These are phyloP conservation scores for Hemileccinum rubropunctum DNA, from an alignment of 768 basidiomycete genomes.

Conservation along the genomic window DNA sequence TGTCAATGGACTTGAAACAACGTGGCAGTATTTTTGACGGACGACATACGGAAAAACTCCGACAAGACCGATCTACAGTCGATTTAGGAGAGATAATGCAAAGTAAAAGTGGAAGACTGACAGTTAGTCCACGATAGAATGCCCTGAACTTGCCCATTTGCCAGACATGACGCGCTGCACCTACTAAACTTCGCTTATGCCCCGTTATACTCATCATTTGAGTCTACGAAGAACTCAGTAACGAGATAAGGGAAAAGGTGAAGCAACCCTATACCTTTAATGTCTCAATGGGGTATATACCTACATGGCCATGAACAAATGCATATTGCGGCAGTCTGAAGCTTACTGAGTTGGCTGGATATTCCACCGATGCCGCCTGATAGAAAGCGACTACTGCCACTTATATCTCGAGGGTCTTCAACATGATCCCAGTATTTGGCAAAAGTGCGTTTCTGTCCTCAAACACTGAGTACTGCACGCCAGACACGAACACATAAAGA, in stretches of 20 bases:
- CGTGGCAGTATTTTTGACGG: background rate
- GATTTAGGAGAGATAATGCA: conserved; percentile 11
- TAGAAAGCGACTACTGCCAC: conserved; percentile 88
- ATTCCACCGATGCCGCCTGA: conserved; percentile 97
- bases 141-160: conserved; percentile 72
- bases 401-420: conserved; percentile 84
- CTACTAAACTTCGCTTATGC: conserved; percentile 53
- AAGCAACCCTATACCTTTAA: conserved; percentile 59
- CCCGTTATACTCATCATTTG: conserved; percentile 94
- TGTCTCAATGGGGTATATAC: conserved; percentile 96
- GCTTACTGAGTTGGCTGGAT: conserved; percentile 82
- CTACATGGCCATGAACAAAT: conserved; percentile 39
- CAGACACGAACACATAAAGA: conserved; percentile 12
- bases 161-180: conserved; percentile 76
- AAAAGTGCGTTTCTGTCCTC: conserved; percentile 83
- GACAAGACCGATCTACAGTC: conserved; percentile 78
- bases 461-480: conserved; percentile 15
- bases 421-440: conserved; percentile 90
- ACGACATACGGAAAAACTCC: conserved; percentile 91
- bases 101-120: conserved; percentile 42
- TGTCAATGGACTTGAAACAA: conserved; percentile 26
- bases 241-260: background rate
- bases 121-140: conserved; percentile 88
- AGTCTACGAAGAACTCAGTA: conserved; percentile 45
- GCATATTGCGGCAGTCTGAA: conserved; percentile 4